Evolutionary conservation across 1,284 basidiomycete species (phyloP).

Genomic region (Ustilago cynodontis): DNA sequence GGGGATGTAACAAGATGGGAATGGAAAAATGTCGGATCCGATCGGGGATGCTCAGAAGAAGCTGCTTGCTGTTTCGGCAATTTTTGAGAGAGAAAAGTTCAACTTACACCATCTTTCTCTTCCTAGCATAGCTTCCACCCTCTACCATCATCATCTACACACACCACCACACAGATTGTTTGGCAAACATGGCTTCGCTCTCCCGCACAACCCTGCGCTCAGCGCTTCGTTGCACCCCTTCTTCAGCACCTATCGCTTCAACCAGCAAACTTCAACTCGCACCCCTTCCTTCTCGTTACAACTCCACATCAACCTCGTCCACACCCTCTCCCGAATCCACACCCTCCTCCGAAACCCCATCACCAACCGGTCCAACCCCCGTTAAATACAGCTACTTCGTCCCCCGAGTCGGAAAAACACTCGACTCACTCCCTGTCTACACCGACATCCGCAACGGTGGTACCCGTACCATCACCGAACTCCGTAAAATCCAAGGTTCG

Average conservation of each 20-base stretch:
- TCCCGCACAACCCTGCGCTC: constrained; percentile 17
- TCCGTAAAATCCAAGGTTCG: constrained; percentile 58
- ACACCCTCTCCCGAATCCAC: neutral
- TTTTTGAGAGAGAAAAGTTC: constrained; percentile 17
- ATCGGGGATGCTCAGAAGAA: neutral
- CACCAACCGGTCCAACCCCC: constrained; percentile 11
- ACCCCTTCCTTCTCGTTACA: constrained; percentile 5
- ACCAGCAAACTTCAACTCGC: constrained; percentile 20
- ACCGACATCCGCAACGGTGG: constrained; percentile 54
- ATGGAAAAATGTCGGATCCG: constrained; percentile 6
- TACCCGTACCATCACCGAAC: constrained; percentile 45
- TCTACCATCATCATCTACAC: neutral
- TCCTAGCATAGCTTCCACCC: constrained; percentile 2
- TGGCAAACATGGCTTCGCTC: constrained; percentile 24
- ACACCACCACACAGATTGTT: too few relatives aligned
- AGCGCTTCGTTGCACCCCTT: constrained; percentile 6
- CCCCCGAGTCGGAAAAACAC: constrained; percentile 52
- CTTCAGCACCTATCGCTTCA: constrained; percentile 21
- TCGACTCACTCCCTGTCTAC: constrained; percentile 56
- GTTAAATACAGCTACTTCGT: constrained; percentile 58
- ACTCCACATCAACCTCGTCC: constrained; percentile 20
- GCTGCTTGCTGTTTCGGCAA: neutral
- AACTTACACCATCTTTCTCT: neutral
- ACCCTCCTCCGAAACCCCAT: neutral
- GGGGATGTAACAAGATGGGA: constrained; percentile 1